These are phyloP conservation scores for Wallacemonas sp. DNA, from an alignment of 208 protist genomes.

Conservation along the genomic window DNA sequence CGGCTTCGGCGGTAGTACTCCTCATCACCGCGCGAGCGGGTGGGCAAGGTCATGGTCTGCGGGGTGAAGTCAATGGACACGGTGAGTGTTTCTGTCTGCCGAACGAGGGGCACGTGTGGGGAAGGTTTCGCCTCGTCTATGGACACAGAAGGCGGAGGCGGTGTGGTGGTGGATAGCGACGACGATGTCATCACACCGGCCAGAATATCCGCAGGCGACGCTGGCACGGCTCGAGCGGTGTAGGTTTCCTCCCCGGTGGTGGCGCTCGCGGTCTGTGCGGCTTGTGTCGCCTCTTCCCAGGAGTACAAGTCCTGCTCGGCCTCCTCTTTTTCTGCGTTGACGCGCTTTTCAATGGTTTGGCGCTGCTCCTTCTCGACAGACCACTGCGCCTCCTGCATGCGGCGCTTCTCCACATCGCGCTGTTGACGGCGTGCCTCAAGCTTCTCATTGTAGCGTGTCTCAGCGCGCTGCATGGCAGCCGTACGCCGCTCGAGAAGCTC, in stretches of 20 bases:
- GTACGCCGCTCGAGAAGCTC: conserved; percentile 64
- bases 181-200: conserved; percentile 15
- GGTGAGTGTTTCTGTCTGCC: conserved; percentile 72
- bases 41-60: conserved; percentile 73
- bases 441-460: conserved; percentile 73
- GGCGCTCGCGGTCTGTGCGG: not conserved
- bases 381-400: conserved; percentile 90
- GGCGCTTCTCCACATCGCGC: conserved; percentile 77
- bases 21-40: conserved; percentile 86
- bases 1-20: conserved; percentile 91
- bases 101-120: conserved; percentile 38
- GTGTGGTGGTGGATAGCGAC: not conserved
- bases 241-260: conserved; percentile 1
- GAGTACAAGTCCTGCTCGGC: conserved; percentile 73
- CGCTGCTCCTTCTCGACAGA: conserved; percentile 86
- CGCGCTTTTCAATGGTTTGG: conserved; percentile 67
- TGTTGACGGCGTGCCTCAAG: conserved; percentile 65
- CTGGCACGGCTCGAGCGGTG: not conserved
- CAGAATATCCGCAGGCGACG: conserved; percentile 12
- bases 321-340: conserved; percentile 57
- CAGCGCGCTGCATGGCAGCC: conserved; percentile 56
- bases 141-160: not conserved
- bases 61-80: conserved; percentile 88
- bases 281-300: conserved; percentile 59
- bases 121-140: too few relatives aligned